Conservation (phyloP, 73 alveolate genomes). For the Uronychia setigera region DNA sequence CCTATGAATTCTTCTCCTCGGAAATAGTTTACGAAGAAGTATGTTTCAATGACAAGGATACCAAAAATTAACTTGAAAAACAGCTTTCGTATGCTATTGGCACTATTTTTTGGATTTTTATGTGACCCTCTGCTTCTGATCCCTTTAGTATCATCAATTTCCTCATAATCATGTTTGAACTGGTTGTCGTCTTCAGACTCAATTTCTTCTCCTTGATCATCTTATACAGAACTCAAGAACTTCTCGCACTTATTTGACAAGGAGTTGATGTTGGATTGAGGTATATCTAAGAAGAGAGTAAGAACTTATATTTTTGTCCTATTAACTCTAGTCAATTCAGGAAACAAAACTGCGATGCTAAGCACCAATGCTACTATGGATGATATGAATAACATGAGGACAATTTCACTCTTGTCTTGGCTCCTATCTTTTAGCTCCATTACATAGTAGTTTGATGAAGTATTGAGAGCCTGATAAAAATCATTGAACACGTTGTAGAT, state of each 20-base stretch:
- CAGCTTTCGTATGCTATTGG: conserved; percentile 14
- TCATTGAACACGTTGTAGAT: conserved; percentile 49
- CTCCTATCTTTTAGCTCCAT: conserved; percentile 31
- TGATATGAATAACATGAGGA: conserved; percentile 31
- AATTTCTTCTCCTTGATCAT: conserved; percentile 39
- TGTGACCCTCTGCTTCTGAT: conserved; percentile 21
- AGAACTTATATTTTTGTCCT: conserved; percentile 32
- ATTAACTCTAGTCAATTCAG: conserved; percentile 32
- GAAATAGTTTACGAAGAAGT: conserved; percentile 26
- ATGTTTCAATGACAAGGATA: conserved; percentile 26
- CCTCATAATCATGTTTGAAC: conserved; percentile 36
- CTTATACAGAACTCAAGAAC: conserved; percentile 25
- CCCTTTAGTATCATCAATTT: conserved; percentile 11
- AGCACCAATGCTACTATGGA: conserved; percentile 30
- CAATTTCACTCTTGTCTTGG: conserved; percentile 26
- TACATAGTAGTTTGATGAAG: conserved; percentile 33
- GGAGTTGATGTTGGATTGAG: conserved; percentile 37
- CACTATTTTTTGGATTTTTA: conserved; percentile 43
- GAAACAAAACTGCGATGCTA: conserved; percentile 21
- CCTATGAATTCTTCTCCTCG: background rate
- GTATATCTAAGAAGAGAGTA: conserved; percentile 40
- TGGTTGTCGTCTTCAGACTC: conserved; percentile 40
- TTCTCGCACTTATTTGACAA: conserved; percentile 34
- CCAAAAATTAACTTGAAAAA: conserved; percentile 42
- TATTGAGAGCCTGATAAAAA: conserved; percentile 25